Base-by-base conservation (phyloP, 805 yeast species). In the Saturnispora zaruensis region DNA sequence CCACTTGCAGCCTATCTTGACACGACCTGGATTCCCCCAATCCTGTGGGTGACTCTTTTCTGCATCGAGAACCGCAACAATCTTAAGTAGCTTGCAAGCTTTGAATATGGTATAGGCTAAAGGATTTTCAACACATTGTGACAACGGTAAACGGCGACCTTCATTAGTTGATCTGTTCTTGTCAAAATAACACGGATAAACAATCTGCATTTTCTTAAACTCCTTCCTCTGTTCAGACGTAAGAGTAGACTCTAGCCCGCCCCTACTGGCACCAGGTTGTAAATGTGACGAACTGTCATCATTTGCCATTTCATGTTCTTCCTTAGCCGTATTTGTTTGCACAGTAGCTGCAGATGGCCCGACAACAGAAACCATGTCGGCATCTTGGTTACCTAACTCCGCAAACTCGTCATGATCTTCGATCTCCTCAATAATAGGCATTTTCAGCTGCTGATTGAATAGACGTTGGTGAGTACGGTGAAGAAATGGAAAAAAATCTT, bases 1-100 rank as follows among this genome's bases (percentile, higher is more conserved):
- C 51, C 49, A 59, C 59, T 80, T 83, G 38, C 87, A 56, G 42
- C 80, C 70, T 21, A 89, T 84, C 57, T 96, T 78, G 33, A 93
- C 90, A 60, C 98, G 76, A n/a, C 99, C 99, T 4, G 97, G 95
- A 62, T 91, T 91, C 56, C 98, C 95, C 76, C 84, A 93, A 67
- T 91, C 98, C 66, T 90, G 96, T 11, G 98, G 98, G 67, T 91
- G 99, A 1, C 84, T 67, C 69, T 89, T 93, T 52, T 84, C 87
- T 53, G 91, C 81, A 66, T 87, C 93, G 51, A 81, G 72, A 41
- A 83, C 71, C 2, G 72, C 62, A 6, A 62, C 59, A 9, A 68
- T 41, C 18, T 55, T 51, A 34, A 67, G 44, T 16, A 49, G 32
- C 37, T 57, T 59, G 41, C 74, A 75, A 18, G 96, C 97, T 58